A percentile compares a stretch with the other conserved stretches of the same genome.
Conservation (phyloP, 2,329 filamentous ascomycete genomes). For the Esteya vermicola region DNA sequence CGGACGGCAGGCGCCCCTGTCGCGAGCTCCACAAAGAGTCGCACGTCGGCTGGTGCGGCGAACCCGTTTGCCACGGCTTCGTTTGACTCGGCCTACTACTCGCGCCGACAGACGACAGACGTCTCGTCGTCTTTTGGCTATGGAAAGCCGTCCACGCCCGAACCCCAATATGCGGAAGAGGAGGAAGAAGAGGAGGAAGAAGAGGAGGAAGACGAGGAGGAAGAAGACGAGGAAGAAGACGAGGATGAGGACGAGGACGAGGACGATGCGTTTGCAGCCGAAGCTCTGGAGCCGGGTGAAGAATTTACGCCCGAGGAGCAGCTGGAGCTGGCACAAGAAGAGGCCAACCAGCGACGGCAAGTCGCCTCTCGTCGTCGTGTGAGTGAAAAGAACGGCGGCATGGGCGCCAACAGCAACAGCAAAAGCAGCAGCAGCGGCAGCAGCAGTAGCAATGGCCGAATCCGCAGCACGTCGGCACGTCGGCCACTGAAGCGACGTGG, state of each 20-base stretch:
- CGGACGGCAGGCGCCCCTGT: constrained; percentile 1
- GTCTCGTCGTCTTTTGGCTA: constrained; percentile 6
- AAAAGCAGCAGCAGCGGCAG: not conserved
- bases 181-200: not conserved
- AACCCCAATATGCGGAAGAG: not conserved
- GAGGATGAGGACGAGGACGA: constrained; percentile 2
- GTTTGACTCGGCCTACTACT: no score
- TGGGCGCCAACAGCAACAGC: constrained; percentile 3
- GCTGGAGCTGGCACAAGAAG: constrained; percentile 59
- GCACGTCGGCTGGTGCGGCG: not conserved
- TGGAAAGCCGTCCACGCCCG: not conserved
- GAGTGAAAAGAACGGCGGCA: not conserved
- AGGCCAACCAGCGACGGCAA: constrained; percentile 31
- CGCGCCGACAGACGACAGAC: constrained; percentile 28
- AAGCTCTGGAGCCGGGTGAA: constrained; percentile 54
- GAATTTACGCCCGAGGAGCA: constrained; percentile 92
- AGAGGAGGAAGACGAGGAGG: not conserved
- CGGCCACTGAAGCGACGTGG: constrained; percentile 21
- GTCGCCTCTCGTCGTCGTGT: constrained; percentile 22
- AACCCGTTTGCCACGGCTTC: no score
- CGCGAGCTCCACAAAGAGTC: not conserved
- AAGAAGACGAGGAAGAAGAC: not conserved
- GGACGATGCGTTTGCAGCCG: not conserved
- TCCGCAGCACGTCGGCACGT: no score
- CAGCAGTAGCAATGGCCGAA: no score